Evolutionary conservation across 2,329 filamentous ascomycete genomes (phyloP).

Genomic region (Trichoderma sp.): DNA sequence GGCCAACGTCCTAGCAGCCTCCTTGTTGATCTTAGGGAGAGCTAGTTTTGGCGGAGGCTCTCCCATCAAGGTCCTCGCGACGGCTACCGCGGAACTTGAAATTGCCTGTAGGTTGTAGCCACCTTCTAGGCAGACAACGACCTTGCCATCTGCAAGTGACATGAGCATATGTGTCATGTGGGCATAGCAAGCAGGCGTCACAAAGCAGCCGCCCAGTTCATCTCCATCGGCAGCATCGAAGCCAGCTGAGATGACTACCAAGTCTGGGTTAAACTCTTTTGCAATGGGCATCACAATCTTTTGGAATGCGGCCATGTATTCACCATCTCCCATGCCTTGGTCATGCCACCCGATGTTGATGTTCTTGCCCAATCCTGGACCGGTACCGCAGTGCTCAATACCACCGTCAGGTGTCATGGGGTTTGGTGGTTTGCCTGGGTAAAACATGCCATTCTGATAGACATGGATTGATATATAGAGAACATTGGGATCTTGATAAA

Average conservation of each 20-base stretch:
- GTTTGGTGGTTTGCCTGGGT: conserved; percentile 68
- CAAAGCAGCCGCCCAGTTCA: conserved; percentile 88
- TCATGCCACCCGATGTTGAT: conserved; percentile 68
- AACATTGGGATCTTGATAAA: conserved; percentile 91
- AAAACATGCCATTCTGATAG: conserved; percentile 80
- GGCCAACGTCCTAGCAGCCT: conserved; percentile 58
- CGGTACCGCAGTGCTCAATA: conserved; percentile 60
- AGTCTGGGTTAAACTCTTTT: conserved; percentile 86
- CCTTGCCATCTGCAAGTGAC: conserved; percentile 85
- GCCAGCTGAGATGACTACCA: conserved; percentile 93
- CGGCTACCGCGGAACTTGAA: conserved; percentile 86
- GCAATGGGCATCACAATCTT: conserved; percentile 96
- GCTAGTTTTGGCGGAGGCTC: conserved; percentile 73
- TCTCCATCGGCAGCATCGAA: conserved; percentile 96
- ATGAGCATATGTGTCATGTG: conserved; percentile 99
- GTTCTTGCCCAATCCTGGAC: conserved; percentile 60
- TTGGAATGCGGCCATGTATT: conserved; percentile 96
- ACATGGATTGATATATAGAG: conserved; percentile 96
- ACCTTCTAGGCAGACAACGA: conserved; percentile 91
- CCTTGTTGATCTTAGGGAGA: conserved; percentile 58
- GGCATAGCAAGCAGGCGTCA: conserved; percentile 87
- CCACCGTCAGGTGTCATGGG: conserved; percentile 61
- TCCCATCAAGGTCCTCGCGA: conserved; percentile 91
- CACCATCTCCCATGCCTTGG: conserved; percentile 88
- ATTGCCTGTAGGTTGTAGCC: conserved; percentile 95